A percentile compares a stretch with the other conserved stretches of the same genome.
Evolutionary conservation across 2,329 filamentous ascomycete genomes (phyloP).

Genomic region (Fusarium veterinarium): DNA sequence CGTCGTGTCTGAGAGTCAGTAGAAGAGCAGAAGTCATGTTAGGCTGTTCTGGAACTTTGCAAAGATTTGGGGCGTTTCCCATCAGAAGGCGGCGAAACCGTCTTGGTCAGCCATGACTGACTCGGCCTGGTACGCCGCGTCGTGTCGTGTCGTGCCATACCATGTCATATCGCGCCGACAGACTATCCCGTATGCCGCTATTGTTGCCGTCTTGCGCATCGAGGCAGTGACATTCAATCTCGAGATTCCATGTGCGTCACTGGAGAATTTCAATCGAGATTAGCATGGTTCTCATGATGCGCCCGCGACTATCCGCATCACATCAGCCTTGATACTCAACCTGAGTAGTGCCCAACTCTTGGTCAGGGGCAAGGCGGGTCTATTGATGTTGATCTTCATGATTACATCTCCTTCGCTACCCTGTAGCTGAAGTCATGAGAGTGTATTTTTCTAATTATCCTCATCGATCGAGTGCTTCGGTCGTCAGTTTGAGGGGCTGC

Average conservation of each 20-base stretch:
- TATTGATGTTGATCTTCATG: slow-evolving; percentile 16
- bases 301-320: slow-evolving; percentile 8
- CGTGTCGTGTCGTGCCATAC: slow-evolving; percentile 11
- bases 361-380: slow-evolving; percentile 29
- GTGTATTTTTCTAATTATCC: neutral
- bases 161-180: slow-evolving; percentile 12
- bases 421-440: slow-evolving; percentile 12
- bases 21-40: slow-evolving; percentile 13
- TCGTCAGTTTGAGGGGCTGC: neutral
- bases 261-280: slow-evolving; percentile 35
- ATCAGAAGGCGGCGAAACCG: slow-evolving; percentile 27
- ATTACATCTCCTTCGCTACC: slow-evolving; percentile 13
- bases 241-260: slow-evolving; percentile 28
- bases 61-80: slow-evolving; percentile 22
- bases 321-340: slow-evolving; percentile 13
- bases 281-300: slow-evolving; percentile 2
- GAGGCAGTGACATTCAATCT: slow-evolving; percentile 16
- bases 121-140: slow-evolving; percentile 21
- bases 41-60: slow-evolving; percentile 37
- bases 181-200: slow-evolving; percentile 20
- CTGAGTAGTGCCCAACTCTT: slow-evolving; percentile 18
- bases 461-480: neutral
- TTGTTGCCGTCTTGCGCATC: slow-evolving; percentile 15
- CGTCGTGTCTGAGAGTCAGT: slow-evolving; percentile 12
- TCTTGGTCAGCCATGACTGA: slow-evolving; percentile 32